Conservation (phyloP, 176 grass and related monocot genomes). For the Avena eriantha region DNA sequence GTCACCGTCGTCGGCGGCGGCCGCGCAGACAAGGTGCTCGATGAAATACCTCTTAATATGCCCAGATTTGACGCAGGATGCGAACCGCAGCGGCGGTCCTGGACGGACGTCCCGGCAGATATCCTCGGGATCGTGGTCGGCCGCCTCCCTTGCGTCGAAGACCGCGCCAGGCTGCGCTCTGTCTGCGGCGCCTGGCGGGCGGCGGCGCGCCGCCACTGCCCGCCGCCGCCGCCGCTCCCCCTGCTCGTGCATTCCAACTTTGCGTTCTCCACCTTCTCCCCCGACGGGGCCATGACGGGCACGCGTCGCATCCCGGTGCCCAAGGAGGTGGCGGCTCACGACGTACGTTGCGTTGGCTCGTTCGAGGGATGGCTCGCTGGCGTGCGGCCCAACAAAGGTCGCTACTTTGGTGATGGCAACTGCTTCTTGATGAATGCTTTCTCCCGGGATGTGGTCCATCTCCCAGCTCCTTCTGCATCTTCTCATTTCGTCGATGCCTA, state of each 20-base stretch:
- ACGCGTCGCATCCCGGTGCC: constrained; percentile 30
- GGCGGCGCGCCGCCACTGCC: constrained; percentile 25
- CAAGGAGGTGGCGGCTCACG: not conserved
- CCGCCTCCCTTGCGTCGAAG: constrained; percentile 32
- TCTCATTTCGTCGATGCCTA: constrained; percentile 25
- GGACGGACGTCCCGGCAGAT: constrained; percentile 46
- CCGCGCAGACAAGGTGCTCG: constrained; percentile 31
- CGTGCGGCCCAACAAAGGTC: constrained; percentile 30
- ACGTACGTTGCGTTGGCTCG: constrained; percentile 43
- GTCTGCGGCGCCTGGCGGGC: constrained; percentile 41
- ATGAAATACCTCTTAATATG: constrained; percentile 35
- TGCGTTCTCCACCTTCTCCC: constrained; percentile 29
- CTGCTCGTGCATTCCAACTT: constrained; percentile 40
- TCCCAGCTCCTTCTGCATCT: constrained; percentile 11
- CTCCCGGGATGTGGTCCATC: constrained; percentile 13
- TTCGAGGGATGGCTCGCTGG: constrained; percentile 41
- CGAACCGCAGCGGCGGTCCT: not conserved
- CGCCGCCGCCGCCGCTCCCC: constrained; percentile 46
- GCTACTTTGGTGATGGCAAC: constrained; percentile 32
- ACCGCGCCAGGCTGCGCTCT: constrained; percentile 52
- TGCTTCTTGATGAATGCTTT: constrained; percentile 53
- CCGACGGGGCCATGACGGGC: not conserved
- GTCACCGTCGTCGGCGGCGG: not conserved
- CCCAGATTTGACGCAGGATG: not conserved
- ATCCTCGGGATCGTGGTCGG: constrained; percentile 38